These are phyloP conservation scores for Pythium folliculosum DNA, from an alignment of 352 stramenopile species.

Conservation along the genomic window DNA sequence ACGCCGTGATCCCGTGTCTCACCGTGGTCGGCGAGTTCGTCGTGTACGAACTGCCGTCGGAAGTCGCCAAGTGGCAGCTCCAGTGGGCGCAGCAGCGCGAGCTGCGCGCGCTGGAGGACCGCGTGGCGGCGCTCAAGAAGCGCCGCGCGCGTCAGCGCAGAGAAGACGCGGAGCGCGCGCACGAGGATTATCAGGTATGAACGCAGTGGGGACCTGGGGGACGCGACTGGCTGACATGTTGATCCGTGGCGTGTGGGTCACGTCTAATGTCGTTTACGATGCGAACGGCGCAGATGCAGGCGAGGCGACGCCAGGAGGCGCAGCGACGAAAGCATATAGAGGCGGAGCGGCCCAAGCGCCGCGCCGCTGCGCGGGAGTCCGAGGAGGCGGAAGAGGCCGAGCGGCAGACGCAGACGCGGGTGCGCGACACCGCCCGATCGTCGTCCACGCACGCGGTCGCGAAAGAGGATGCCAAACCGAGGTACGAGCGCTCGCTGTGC, in stretches of 20 bases:
- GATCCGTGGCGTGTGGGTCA: no score
- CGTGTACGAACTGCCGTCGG: constrained; percentile 2
- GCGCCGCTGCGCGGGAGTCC: no score
- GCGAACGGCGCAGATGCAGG: neutral
- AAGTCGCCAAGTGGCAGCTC: constrained; percentile 18
- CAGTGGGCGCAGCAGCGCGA: constrained; percentile 20
- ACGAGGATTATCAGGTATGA: constrained; percentile 23
- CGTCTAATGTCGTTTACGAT: no score
- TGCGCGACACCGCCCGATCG: neutral
- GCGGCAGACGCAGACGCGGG: neutral
- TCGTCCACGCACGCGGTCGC: neutral
- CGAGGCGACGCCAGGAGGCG: constrained; percentile 1
- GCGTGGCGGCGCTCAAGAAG: constrained; percentile 20
- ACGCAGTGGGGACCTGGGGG: neutral
- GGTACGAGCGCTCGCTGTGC: neutral
- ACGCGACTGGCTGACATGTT: neutral
- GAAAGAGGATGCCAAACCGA: neutral
- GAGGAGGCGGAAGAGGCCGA: neutral
- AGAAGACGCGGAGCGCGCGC: constrained; percentile 6
- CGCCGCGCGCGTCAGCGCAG: neutral
- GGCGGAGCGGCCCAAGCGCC: neutral
- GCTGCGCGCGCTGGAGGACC: constrained; percentile 11
- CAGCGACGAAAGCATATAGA: neutral
- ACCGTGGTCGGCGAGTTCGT: constrained; percentile 7
- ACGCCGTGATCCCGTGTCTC: constrained; percentile 20